These are phyloP conservation scores for Chytridium lagenaria DNA, from an alignment of 371 early-diverging fungal genomes.

Conservation along the genomic window DNA sequence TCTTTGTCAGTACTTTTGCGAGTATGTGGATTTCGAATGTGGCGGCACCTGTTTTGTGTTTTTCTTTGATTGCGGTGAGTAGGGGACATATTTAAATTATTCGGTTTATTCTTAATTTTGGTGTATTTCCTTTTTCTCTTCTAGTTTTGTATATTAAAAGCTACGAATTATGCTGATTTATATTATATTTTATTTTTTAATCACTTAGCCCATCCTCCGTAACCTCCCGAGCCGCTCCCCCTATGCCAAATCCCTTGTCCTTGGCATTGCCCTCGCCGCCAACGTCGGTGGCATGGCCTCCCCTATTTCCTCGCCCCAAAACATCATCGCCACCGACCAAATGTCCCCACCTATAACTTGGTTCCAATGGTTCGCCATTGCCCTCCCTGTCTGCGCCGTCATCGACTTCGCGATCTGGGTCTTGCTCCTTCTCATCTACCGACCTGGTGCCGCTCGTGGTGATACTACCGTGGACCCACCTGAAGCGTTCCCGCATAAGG, in stretches of 20 bases:
- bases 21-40: slow-evolving; percentile 98
- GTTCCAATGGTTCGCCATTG: slow-evolving; percentile 70
- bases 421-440: slow-evolving; percentile 73
- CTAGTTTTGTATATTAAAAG: background rate
- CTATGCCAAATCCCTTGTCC: slow-evolving; percentile 83
- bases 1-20: slow-evolving; percentile 93
- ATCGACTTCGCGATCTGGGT: slow-evolving; percentile 81
- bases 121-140: slow-evolving; percentile 1
- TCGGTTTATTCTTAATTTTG: no score
- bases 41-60: slow-evolving; percentile 96
- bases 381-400: slow-evolving; percentile 70
- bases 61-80: slow-evolving; percentile 84
- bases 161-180: slow-evolving; percentile 1
- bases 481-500: slow-evolving; percentile 19
- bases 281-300: slow-evolving; percentile 97
- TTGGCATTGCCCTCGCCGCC: slow-evolving; percentile 93
- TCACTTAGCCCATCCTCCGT: slow-evolving; percentile 72
- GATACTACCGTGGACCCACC: slow-evolving; percentile 37
- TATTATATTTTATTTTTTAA: no score
- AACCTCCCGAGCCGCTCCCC: slow-evolving; percentile 71
- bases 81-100: no score
- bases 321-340: slow-evolving; percentile 61
- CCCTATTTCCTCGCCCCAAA: slow-evolving; percentile 97
- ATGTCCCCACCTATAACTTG: slow-evolving; percentile 84
- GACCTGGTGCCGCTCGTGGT: slow-evolving; percentile 56